Conservation (phyloP, 768 basidiomycete genomes). For the Leucosporidium yakuticum region DNA sequence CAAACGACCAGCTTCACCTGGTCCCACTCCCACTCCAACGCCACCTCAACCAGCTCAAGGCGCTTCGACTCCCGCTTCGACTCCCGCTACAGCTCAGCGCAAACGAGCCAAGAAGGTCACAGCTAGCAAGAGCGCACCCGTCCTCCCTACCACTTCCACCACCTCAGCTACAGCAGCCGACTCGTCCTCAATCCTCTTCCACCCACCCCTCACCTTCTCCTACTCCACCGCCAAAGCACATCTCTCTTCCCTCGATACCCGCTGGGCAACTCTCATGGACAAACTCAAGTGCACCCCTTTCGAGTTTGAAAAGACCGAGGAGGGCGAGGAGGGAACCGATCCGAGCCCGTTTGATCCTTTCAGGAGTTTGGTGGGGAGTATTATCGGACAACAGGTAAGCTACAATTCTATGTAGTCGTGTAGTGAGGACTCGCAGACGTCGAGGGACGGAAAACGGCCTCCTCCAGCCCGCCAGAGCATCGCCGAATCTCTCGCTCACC, state of each 20-base stretch:
- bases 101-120: too few species aligned
- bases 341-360: slow-evolving; percentile 63
- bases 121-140: background rate
- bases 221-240: slow-evolving; percentile 69
- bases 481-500: slow-evolving; percentile 60
- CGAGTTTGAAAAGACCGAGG: slow-evolving; percentile 52
- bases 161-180: background rate
- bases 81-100: too few species aligned
- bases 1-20: too few species aligned
- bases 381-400: too few species aligned
- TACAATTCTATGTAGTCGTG: too few species aligned
- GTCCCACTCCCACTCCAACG: too few species aligned
- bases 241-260: slow-evolving; percentile 58
- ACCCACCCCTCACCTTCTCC: slow-evolving; percentile 67
- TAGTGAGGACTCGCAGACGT: too few species aligned
- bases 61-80: too few species aligned
- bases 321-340: slow-evolving; percentile 40
- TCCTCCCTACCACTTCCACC: background rate
- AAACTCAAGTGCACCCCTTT: slow-evolving; percentile 69
- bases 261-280: slow-evolving; percentile 65
- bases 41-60: too few species aligned
- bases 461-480: too few species aligned
- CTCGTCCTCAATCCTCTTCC: slow-evolving; percentile 48
- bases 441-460: too few species aligned
- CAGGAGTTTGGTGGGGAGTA: slow-evolving; percentile 47